Conservation (phyloP, 148 eudicot species). For the Heliamphora exappendiculata region DNA sequence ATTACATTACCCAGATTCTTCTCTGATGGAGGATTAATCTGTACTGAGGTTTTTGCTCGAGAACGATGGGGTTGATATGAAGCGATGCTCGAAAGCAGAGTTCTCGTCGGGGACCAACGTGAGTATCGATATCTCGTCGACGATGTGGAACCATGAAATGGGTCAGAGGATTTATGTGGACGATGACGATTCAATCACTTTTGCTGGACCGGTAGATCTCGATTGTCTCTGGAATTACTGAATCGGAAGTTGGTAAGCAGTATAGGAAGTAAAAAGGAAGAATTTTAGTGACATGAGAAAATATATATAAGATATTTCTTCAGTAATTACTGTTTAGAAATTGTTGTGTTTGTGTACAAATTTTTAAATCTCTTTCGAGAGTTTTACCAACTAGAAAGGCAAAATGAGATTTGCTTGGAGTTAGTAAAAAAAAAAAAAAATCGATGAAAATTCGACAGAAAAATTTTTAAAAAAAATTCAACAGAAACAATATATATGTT, state of each 20-base stretch:
- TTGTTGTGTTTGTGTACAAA: too few relatives aligned
- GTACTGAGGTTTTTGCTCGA: slow-evolving; percentile 30
- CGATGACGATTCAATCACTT: slow-evolving; percentile 14
- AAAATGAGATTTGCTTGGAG: too few relatives aligned
- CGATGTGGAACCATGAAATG: slow-evolving; percentile 18
- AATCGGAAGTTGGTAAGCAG: neutral
- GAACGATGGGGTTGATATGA: slow-evolving; percentile 11
- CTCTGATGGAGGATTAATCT: slow-evolving; percentile 35
- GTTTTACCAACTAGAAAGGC: too few relatives aligned
- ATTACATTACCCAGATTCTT: slow-evolving; percentile 21
- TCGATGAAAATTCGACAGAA: too few relatives aligned
- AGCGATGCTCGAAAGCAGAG: slow-evolving; percentile 11
- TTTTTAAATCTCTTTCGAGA: too few relatives aligned
- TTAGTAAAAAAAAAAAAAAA: too few relatives aligned
- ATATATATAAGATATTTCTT: too few relatives aligned
- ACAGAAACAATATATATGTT: too few relatives aligned
- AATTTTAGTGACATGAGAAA: too few relatives aligned
- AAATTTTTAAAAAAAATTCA: too few relatives aligned
- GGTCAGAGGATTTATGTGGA: slow-evolving; percentile 19
- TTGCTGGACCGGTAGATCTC: slow-evolving; percentile 33
- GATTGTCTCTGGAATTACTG: slow-evolving; percentile 47
- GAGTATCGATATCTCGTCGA: slow-evolving; percentile 15
- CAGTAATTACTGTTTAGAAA: too few relatives aligned
- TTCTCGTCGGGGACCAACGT: neutral
- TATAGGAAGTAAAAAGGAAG: too few relatives aligned